These are phyloP conservation scores for Fraxinus excelsior DNA, from an alignment of 257 asterid genomes.

Conservation along the genomic window DNA sequence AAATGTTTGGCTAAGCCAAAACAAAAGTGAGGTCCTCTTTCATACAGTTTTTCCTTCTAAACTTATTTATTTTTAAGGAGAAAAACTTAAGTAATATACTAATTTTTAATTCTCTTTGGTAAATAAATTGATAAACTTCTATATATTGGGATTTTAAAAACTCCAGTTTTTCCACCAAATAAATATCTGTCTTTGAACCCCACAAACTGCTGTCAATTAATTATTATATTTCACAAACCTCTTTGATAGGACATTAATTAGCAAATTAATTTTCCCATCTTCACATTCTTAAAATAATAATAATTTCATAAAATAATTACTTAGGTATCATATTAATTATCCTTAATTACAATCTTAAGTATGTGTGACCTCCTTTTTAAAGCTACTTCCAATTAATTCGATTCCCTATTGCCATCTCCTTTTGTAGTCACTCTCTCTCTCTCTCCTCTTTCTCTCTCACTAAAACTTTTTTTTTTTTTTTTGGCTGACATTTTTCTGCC, in stretches of 20 bases:
- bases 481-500: slow-evolving; percentile 28
- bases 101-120: no score
- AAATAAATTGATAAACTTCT: not conserved
- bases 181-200: slow-evolving; percentile 69
- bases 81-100: no score
- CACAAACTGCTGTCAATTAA: slow-evolving; percentile 80
- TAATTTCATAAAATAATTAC: slow-evolving; percentile 18
- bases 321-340: not conserved
- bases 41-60: no score
- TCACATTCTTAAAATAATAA: slow-evolving; percentile 15
- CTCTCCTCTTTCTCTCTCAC: no score
- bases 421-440: slow-evolving; percentile 30
- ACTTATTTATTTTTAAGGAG: no score
- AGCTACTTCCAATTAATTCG: slow-evolving; percentile 43
- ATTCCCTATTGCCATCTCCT: slow-evolving; percentile 51
- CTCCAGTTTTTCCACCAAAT: slow-evolving; percentile 53
- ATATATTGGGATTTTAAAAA: slow-evolving; percentile 3
- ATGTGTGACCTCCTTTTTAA: slow-evolving; percentile 59
- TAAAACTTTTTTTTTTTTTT: not conserved
- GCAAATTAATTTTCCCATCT: slow-evolving; percentile 37
- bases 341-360: slow-evolving; percentile 29
- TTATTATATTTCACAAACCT: slow-evolving; percentile 43
- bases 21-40: no score
- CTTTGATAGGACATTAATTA: slow-evolving; percentile 39
- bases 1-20: not conserved